A percentile compares a stretch with the other conserved stretches of the same genome.
These are phyloP conservation scores for Talaromyces sp. DNA, from an alignment of 2,329 filamentous ascomycete genomes.

Conservation along the genomic window DNA sequence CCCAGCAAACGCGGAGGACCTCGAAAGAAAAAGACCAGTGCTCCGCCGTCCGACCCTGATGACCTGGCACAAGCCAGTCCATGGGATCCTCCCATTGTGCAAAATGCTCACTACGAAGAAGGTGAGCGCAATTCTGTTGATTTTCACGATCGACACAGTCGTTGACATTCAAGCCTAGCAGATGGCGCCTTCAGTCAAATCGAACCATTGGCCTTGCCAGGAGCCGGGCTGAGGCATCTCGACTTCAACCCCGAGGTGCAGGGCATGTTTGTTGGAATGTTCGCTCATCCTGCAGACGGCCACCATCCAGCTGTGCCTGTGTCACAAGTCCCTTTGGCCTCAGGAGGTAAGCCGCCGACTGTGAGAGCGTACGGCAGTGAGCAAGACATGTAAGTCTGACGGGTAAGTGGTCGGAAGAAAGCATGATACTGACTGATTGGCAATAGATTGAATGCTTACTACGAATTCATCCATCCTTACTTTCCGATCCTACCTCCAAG, in stretches of 20 bases:
- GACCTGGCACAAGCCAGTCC: constrained; percentile 25
- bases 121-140: constrained; percentile 27
- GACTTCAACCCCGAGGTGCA: constrained; percentile 36
- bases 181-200: constrained; percentile 42
- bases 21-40: constrained; percentile 40
- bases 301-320: constrained; percentile 27
- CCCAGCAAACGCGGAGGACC: constrained; percentile 48
- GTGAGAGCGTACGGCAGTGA: constrained; percentile 44
- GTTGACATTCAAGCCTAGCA: constrained; percentile 28
- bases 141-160: background rate
- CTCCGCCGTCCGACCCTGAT: constrained; percentile 26
- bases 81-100: constrained; percentile 26
- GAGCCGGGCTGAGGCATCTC: constrained; percentile 41
- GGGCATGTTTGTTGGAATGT: constrained; percentile 41
- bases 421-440: background rate
- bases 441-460: constrained; percentile 46
- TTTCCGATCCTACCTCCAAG: constrained; percentile 47
- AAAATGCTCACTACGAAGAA: constrained; percentile 33
- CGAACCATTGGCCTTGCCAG: constrained; percentile 41
- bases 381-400: constrained; percentile 38
- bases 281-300: constrained; percentile 28
- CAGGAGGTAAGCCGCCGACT: constrained; percentile 27
- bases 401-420: background rate
- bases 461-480: constrained; percentile 48
- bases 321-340: constrained; percentile 31